Base-by-base conservation (phyloP, 108 stramenopile genomes). In the Aurantiochytrium sp. region DNA sequence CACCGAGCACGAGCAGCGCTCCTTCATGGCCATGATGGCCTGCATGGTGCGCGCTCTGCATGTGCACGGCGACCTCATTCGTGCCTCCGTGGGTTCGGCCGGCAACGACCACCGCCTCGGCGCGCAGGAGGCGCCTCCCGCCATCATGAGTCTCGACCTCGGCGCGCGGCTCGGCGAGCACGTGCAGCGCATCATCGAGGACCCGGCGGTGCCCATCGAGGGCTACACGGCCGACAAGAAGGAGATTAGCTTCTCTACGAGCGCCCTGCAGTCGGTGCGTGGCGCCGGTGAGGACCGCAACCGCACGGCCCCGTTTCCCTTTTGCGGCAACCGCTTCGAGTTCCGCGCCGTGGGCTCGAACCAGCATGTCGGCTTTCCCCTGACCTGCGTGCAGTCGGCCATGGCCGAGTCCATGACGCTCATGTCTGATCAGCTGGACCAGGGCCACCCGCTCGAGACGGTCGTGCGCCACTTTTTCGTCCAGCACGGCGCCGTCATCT, bases 91-190 rank as follows among this genome's bases (percentile, higher is more conserved):
- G 90, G 91, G 95, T 87, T 92, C 88, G 68, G 96, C 97, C 39
- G 97, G 97, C 52, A 98, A 98, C 89, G 97, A 98, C 90, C 96
- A 96, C 94, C 96, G 97, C 89, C 93, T 98, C 86, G 96, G 96
- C 55, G 96, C 97, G 22, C 96, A 96, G 85, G 97, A 98, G 92
- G 96, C 96, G 45, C 96, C 96, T 55, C 97, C 97, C 54, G 96
- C 97, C 89, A 98, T 97, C 91, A 93, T 97, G 17, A 97, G 96
- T 34, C 94, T 95, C 87, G 97, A 97, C 91, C 95, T 97, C 87
- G 97, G 97, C 55, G 94, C 95, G 42, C 95, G 96, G 89, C 95
- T 97, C 55, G 87, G 31, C 27, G 42, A 53, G 37, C 69, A 87
- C 69, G 19, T 88, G 4, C 87, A 90, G 34, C 12, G n/a, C 17